Conservation (phyloP, 805 yeast species). For the Debaryomyces prosopidis region DNA sequence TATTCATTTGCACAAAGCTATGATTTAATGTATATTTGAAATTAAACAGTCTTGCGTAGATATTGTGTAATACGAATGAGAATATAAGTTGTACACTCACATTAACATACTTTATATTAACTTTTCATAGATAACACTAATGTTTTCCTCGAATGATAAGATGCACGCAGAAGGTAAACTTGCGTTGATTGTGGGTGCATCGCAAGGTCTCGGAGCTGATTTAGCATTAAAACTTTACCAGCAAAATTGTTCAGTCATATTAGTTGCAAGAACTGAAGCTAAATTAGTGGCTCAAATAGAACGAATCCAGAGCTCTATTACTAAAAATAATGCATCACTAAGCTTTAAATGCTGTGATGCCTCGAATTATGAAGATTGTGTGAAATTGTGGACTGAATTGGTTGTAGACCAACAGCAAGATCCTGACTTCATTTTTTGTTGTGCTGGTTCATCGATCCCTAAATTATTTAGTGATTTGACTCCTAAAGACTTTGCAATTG, state of each 20-base stretch:
- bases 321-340: slow-evolving; percentile 21
- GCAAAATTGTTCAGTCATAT: slow-evolving; percentile 60
- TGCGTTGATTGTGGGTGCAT: slow-evolving; percentile 87
- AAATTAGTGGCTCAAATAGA: slow-evolving; percentile 54
- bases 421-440: slow-evolving; percentile 78
- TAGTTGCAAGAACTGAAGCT: slow-evolving; percentile 74
- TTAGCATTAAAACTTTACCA: slow-evolving; percentile 60
- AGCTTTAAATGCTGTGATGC: slow-evolving; percentile 64
- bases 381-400: slow-evolving; percentile 40
- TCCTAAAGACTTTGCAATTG: slow-evolving; percentile 55
- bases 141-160: slow-evolving; percentile 10
- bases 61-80: no score
- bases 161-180: slow-evolving; percentile 46
- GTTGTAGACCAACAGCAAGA: slow-evolving; percentile 21
- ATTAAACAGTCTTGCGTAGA: no score
- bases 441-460: slow-evolving; percentile 87
- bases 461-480: slow-evolving; percentile 72
- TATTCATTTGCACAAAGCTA: no score
- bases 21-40: no score
- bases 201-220: slow-evolving; percentile 90
- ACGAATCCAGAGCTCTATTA: slow-evolving; percentile 34
- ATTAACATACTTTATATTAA: not conserved
- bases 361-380: slow-evolving; percentile 53
- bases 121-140: not conserved
- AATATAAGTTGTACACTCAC: no score